Evolutionary conservation across 306 rosid genomes (phyloP).

Genomic region (Vicia villosa): DNA sequence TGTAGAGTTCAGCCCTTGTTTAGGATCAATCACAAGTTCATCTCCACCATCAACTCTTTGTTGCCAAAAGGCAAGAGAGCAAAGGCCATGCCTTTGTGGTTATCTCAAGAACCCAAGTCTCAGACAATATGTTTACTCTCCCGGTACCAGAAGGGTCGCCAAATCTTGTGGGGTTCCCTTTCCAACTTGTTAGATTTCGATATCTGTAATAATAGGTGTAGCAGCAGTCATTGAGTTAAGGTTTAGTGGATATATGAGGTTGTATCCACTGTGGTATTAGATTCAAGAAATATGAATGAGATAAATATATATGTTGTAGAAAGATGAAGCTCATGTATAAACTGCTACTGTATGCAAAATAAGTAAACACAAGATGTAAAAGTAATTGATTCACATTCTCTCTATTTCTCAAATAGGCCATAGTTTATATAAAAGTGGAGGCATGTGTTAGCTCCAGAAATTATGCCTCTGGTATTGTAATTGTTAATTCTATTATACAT

Average conservation of each 20-base stretch:
- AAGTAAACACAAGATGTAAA: no score
- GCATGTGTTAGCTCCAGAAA: no score
- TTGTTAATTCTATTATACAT: no score
- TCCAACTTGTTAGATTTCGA: conserved; percentile 48
- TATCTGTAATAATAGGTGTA: not conserved
- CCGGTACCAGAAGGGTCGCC: conserved; percentile 52
- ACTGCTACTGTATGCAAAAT: no score
- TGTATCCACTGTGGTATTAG: no score
- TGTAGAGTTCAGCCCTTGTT: conserved; percentile 44
- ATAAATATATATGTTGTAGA: no score
- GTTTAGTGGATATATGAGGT: not conserved
- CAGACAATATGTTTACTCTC: conserved; percentile 43
- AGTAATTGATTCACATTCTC: no score
- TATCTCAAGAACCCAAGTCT: conserved; percentile 57
- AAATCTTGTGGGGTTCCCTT: conserved; percentile 48
- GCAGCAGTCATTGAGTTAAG: not conserved
- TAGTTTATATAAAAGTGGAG: no score
- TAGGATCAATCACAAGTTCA: conserved; percentile 29
- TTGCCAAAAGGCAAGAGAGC: conserved; percentile 57
- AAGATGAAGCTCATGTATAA: no score
- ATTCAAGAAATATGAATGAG: no score
- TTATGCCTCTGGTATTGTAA: no score
- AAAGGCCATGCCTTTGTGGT: conserved; percentile 63
- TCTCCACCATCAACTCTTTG: conserved; percentile 46
- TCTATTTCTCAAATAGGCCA: no score